Evolutionary conservation across 352 stramenopile genomes (phyloP), one percentile per base, ranked within the genome.

Genomic region (Elongisporangium senticosum): DNA sequence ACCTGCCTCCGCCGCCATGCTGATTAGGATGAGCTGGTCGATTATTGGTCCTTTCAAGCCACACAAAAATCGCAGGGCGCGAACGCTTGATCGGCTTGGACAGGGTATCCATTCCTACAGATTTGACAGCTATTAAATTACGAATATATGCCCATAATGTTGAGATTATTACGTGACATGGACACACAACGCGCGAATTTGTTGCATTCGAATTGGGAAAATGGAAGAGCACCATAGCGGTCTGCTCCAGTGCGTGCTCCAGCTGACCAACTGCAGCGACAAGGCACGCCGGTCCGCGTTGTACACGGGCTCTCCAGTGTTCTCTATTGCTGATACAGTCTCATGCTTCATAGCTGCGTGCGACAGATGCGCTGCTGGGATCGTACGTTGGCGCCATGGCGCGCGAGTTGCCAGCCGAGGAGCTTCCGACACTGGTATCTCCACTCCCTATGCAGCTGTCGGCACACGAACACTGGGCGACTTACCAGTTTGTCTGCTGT

Each of bases 241-340:
- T 8, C 61, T 91, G 62, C 67, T 91, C 58, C 87, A 88, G 67
- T 88, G 81, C 62, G 81, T 87, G 59, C 68, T 91, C 67, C 81
- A 91, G 60, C 60, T 91, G 50, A 75, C 75, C 21, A 76, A 74
- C 62, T 89, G 81, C 57, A 88, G 77, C 65, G 79, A 91, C 62
- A 91, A 88, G 72, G 81, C 86, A n/a, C 50, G 60, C 19, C 14
- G 19, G 22, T n/a, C 54, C 14, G 49, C 23, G 5, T 5, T 59
- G 33, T 11, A 15, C 47, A 1, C 23, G 49, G n/a, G 33, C 1
- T 52, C 15, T 43, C 17, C 23, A 47, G 7, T 24, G 14, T 2
- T 11, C 23, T 0, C 3, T 7, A n/a, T 10, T 7, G 13, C 23
- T 20, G 7, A 40, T n/a, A 39, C 19, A 19, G n/a, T 28, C 10